Conservation (phyloP, 495 filamentous ascomycete species). For the Hypoxylon rickii region DNA sequence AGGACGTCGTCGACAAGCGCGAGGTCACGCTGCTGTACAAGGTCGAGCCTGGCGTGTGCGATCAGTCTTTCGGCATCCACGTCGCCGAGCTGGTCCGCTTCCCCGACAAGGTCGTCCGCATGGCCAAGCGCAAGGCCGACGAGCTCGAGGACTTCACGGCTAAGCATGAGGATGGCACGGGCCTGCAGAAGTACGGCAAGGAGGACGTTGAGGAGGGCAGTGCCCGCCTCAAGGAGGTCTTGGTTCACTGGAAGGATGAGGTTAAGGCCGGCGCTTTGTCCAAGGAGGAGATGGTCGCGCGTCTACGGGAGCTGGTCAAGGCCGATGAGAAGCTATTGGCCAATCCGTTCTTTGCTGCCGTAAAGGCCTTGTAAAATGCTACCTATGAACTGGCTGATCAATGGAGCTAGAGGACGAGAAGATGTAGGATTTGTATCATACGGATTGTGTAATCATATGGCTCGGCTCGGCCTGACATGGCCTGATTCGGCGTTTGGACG, state of each 20-base stretch:
- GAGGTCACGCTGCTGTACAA: slow-evolving; percentile 97
- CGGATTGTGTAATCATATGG: slow-evolving; percentile 22
- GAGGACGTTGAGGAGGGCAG: slow-evolving; percentile 93
- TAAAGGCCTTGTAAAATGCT: slow-evolving; percentile 75
- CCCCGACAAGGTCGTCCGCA: slow-evolving; percentile 94
- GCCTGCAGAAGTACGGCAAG: slow-evolving; percentile 65
- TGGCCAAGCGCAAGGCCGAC: slow-evolving; percentile 97
- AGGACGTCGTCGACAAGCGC: slow-evolving; percentile 57
- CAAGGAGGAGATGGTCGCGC: slow-evolving; percentile 75
- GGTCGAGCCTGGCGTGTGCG: slow-evolving; percentile 91
- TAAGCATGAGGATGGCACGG: slow-evolving; percentile 62
- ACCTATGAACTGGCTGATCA: no score
- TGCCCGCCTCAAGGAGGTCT: slow-evolving; percentile 78
- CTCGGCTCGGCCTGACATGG: slow-evolving; percentile 12
- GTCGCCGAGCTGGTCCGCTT: slow-evolving; percentile 98
- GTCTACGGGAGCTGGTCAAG: slow-evolving; percentile 78
- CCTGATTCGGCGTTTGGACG: slow-evolving; percentile 23
- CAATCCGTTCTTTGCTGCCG: slow-evolving; percentile 89
- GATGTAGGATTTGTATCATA: slow-evolving; percentile 17
- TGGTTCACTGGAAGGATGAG: slow-evolving; percentile 86
- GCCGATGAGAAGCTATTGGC: slow-evolving; percentile 69
- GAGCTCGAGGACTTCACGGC: slow-evolving; percentile 95
- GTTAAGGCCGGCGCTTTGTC: slow-evolving; percentile 69
- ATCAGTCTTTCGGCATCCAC: slow-evolving; percentile 97
- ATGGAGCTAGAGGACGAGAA: no score